A percentile compares a stretch with the other conserved stretches of the same genome.
phyloP scores from a whole-genome alignment of 2,329 filamentous ascomycete genomes.

The Aspergillus fructus region DNA sequence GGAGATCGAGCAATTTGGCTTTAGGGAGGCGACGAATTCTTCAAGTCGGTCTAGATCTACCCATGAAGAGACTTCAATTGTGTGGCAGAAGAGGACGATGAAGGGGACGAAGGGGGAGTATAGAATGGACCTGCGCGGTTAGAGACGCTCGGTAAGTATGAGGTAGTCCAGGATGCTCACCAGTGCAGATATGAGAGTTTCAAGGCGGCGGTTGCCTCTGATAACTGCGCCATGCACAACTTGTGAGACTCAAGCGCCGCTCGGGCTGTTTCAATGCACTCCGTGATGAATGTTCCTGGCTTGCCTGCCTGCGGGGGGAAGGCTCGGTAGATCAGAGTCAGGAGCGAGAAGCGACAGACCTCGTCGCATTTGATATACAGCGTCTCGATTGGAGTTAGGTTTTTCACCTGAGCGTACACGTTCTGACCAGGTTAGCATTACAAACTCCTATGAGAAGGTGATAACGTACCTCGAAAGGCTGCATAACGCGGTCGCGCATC shows the following conservation, averaged over 20 bases:
- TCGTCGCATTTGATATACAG: slow-evolving; percentile 34
- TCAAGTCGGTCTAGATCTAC: slow-evolving; percentile 56
- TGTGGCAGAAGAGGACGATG: slow-evolving; percentile 50
- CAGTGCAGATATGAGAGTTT: slow-evolving; percentile 38
- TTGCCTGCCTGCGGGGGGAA: slow-evolving; percentile 33
- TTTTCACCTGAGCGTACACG: slow-evolving; percentile 9
- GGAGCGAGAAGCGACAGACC: slow-evolving; percentile 35
- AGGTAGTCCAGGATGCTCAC: slow-evolving; percentile 18
- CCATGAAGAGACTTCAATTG: slow-evolving; percentile 52
- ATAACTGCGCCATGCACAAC: slow-evolving; percentile 26
- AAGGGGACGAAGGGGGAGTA: slow-evolving; percentile 52
- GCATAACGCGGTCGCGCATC: slow-evolving; percentile 28
- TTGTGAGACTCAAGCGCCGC: slow-evolving; percentile 36
- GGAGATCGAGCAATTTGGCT: slow-evolving; percentile 52
- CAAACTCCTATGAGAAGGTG: neutral
- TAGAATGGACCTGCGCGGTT: slow-evolving; percentile 34
- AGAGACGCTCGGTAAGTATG: neutral
- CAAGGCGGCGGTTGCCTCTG: slow-evolving; percentile 26
- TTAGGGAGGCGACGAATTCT: slow-evolving; percentile 58
- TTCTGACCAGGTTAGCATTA: slow-evolving; percentile 7
- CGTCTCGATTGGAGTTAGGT: slow-evolving; percentile 26
- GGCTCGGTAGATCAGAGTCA: slow-evolving; percentile 42
- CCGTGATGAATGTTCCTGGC: slow-evolving; percentile 32
- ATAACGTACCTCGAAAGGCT: slow-evolving; percentile 29
- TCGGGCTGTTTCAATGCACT: slow-evolving; percentile 40